phyloP scores from a whole-genome alignment of 768 basidiomycete species.

The Lentinus brumalis region DNA sequence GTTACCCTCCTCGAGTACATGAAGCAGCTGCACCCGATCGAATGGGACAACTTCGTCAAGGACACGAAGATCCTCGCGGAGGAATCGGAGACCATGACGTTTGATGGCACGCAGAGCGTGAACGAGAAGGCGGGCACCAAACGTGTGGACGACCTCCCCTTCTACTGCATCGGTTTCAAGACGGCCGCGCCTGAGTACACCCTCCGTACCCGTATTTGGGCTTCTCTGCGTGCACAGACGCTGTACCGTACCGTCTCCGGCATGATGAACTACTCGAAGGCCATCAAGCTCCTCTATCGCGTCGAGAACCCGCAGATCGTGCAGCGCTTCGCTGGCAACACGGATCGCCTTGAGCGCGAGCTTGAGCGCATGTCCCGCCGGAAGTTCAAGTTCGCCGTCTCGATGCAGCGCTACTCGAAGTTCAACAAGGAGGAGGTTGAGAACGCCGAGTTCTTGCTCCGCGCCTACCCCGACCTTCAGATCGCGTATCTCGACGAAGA shows the following conservation, averaged over 20 bases:
- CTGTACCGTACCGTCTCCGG: slow-evolving; percentile 98
- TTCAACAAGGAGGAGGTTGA: slow-evolving; percentile 99
- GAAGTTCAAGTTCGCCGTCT: slow-evolving; percentile 98
- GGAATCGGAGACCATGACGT: slow-evolving; percentile 55
- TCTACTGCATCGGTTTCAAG: slow-evolving; percentile 99
- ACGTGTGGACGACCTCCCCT: slow-evolving; percentile 92
- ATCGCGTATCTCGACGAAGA: slow-evolving; percentile 99
- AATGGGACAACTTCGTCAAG: slow-evolving; percentile 99
- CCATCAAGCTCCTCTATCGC: slow-evolving; percentile 97
- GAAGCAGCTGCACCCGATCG: slow-evolving; percentile 96
- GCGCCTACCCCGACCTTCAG: slow-evolving; percentile 97
- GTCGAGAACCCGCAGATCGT: slow-evolving; percentile 99
- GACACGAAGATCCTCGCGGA: slow-evolving; percentile 99
- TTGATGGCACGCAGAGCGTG: slow-evolving; percentile 53
- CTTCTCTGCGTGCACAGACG: slow-evolving; percentile 96
- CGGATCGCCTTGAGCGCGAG: slow-evolving; percentile 93
- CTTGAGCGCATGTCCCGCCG: slow-evolving; percentile 95
- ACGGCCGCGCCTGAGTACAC: slow-evolving; percentile 98
- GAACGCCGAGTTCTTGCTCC: slow-evolving; percentile 96
- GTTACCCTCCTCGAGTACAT: slow-evolving; percentile 97
- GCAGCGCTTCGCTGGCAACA: slow-evolving; percentile 94
- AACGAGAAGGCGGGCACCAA: slow-evolving; percentile 69
- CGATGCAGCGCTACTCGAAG: slow-evolving; percentile 99
- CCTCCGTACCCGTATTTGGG: slow-evolving; percentile 98
- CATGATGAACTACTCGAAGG: slow-evolving; percentile 99